Conservation (phyloP, 305 asterid species). For the Rubia occidens region DNA sequence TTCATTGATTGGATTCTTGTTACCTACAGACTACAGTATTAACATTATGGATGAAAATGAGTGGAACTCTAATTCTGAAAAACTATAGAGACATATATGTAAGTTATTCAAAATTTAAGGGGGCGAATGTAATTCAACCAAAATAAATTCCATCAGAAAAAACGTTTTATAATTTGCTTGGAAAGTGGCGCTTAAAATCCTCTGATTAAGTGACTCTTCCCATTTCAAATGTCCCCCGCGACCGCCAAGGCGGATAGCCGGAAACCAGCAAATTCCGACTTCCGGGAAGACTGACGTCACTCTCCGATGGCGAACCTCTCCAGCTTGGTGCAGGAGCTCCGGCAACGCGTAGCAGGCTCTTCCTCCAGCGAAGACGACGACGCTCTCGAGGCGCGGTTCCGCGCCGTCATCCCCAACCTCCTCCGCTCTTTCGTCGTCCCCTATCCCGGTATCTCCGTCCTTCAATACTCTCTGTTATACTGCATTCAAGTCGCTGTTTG, state of each 20-base stretch:
- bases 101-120: too few species aligned
- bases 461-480: background rate
- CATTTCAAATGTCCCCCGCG: conserved; percentile 2
- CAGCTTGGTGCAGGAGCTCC: conserved; percentile 75
- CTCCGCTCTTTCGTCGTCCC: conserved; percentile 61
- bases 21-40: too few species aligned
- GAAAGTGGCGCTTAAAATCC: conserved; percentile 7
- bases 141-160: too few species aligned
- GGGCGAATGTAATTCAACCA: too few species aligned
- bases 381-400: conserved; percentile 62
- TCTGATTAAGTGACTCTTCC: background rate
- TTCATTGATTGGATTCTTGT: too few species aligned
- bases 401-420: conserved; percentile 75
- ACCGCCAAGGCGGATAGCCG: background rate
- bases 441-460: conserved; percentile 40
- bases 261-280: background rate
- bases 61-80: too few species aligned
- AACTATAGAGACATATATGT: too few species aligned
- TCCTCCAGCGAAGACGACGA: conserved; percentile 54
- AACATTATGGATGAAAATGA: too few species aligned
- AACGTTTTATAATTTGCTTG: background rate
- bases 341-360: conserved; percentile 77
- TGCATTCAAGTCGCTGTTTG: background rate
- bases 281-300: conserved; percentile 6
- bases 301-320: conserved; percentile 60